These are phyloP conservation scores for Pneumocystis murina DNA, from an alignment of 1,139 yeast species.

Conservation along the genomic window DNA sequence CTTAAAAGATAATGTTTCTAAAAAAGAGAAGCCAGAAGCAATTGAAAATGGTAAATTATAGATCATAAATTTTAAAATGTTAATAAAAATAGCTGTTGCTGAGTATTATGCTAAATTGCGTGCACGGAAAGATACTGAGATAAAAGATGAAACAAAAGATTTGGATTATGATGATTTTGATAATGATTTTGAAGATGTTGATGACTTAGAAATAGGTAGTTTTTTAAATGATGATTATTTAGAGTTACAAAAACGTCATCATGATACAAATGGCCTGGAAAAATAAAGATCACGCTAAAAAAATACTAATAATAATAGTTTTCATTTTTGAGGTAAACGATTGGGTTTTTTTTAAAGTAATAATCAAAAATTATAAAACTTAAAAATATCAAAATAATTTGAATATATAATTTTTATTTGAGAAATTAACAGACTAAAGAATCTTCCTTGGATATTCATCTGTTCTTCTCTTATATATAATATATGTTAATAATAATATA, in stretches of 20 bases:
- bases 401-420: not conserved
- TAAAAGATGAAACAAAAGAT: not conserved
- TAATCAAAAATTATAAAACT: not conserved
- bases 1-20: slow-evolving; percentile 26
- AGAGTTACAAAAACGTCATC: not conserved
- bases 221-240: not conserved
- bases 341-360: no score
- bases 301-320: not conserved
- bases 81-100: slow-evolving; percentile 40
- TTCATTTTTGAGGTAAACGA: not conserved
- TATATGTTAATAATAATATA: not conserved
- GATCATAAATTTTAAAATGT: slow-evolving; percentile 30
- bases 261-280: not conserved
- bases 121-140: slow-evolving; percentile 17
- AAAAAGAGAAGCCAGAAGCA: slow-evolving; percentile 38
- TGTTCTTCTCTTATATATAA: not conserved
- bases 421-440: not conserved
- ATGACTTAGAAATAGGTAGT: not conserved
- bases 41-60: slow-evolving; percentile 14
- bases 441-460: not conserved
- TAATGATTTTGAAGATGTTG: not conserved
- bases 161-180: not conserved
- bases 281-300: not conserved
- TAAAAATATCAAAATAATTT: not conserved
- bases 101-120: slow-evolving; percentile 28